A percentile compares a stretch with the other conserved stretches of the same genome.
These are phyloP conservation scores for Cutaneotrichosporon sp. DNA, from an alignment of 1,284 basidiomycete species.

Conservation along the genomic window DNA sequence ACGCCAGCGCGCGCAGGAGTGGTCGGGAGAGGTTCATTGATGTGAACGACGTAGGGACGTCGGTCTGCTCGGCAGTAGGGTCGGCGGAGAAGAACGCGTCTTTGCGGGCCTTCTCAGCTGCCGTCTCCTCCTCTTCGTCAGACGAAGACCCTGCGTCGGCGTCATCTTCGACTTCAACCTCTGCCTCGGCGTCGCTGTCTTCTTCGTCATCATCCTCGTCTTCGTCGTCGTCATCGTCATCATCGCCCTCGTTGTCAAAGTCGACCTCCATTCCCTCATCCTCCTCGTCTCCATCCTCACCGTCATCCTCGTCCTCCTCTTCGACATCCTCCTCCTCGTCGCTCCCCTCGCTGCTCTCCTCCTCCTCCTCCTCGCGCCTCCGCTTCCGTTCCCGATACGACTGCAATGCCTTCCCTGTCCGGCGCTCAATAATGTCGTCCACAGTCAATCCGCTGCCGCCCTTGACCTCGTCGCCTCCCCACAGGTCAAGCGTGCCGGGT, in stretches of 20 bases:
- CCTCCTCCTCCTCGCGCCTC: conserved; percentile 34
- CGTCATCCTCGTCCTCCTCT: conserved; percentile 35
- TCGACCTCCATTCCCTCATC: conserved; percentile 32
- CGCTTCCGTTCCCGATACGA: conserved; percentile 59
- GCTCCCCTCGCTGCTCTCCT: conserved; percentile 23
- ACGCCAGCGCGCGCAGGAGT: conserved; percentile 76
- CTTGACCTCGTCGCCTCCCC: conserved; percentile 40
- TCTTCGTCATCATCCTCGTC: conserved; percentile 27
- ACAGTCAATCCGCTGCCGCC: conserved; percentile 64
- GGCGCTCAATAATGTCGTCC: conserved; percentile 81
- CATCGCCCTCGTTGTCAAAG: conserved; percentile 40
- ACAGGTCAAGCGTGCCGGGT: conserved; percentile 32
- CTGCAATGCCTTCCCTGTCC: conserved; percentile 50
- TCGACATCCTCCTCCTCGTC: conserved; percentile 38
- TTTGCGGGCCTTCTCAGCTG: conserved; percentile 70
- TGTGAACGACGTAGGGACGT: conserved; percentile 60
- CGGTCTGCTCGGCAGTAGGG: conserved; percentile 45
- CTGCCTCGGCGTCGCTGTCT: conserved; percentile 50
- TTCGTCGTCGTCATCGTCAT: conserved; percentile 35
- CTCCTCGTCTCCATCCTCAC: conserved; percentile 40
- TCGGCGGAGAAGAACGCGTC: conserved; percentile 72
- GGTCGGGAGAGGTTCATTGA: conserved; percentile 86
- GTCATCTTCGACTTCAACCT: conserved; percentile 29
- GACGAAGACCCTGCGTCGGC: conserved; percentile 30
- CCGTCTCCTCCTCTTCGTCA: conserved; percentile 57